These are phyloP conservation scores for Licmophora abbreviata DNA, from an alignment of 108 stramenopile species.

Conservation along the genomic window DNA sequence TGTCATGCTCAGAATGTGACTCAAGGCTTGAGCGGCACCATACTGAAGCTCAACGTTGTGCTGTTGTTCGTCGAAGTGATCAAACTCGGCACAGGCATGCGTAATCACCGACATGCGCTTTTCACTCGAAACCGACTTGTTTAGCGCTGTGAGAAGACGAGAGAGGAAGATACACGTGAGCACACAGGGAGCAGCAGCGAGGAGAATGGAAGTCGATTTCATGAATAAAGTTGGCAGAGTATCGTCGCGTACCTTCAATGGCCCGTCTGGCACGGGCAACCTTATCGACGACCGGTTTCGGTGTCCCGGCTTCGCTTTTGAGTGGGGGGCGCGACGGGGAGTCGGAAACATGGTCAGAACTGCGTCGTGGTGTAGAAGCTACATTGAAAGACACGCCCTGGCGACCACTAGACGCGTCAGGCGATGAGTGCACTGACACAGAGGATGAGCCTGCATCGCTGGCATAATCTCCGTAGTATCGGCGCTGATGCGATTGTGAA, in stretches of 20 bases:
- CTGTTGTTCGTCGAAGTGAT: constrained; percentile 43
- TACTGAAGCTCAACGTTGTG: constrained; percentile 62
- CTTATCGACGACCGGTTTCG: no score
- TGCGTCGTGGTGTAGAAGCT: no score
- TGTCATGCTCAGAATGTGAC: constrained; percentile 40
- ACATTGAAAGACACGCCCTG: no score
- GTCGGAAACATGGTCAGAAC: no score
- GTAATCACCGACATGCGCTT: constrained; percentile 47
- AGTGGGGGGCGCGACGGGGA: no score
- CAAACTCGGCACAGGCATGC: constrained; percentile 54
- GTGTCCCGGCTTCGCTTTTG: no score
- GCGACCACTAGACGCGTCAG: no score
- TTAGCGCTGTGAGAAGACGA: constrained; percentile 4
- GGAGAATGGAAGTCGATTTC: neutral
- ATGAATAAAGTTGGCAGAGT: neutral
- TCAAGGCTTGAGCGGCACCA: constrained; percentile 57
- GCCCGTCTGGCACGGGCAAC: neutral
- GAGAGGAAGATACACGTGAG: neutral
- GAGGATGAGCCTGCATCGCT: no score
- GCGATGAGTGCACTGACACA: no score
- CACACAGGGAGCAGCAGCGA: neutral
- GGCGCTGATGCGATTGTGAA: no score
- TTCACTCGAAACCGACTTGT: constrained; percentile 19
- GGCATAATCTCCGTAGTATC: no score
- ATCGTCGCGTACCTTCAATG: neutral